phyloP scores from a whole-genome alignment of 768 basidiomycete species.

The Leucogyrophana mollusca region DNA sequence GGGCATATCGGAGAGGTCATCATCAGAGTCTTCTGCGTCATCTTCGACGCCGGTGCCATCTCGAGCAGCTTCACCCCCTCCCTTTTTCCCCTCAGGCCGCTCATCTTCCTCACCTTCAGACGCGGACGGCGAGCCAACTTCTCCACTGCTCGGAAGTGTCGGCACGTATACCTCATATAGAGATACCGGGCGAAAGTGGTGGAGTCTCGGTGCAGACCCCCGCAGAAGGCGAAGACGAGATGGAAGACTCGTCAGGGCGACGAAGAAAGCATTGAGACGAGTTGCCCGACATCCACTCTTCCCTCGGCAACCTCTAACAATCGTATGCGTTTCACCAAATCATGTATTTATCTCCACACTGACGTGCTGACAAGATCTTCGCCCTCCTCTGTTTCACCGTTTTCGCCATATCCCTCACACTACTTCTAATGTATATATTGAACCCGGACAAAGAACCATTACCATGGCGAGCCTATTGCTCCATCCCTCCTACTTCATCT shows the following conservation, averaged over 20 bases:
- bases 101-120: constrained; percentile 59
- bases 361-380: constrained; percentile 49
- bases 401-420: constrained; percentile 81
- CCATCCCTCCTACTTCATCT: constrained; percentile 53
- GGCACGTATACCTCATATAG: constrained; percentile 35
- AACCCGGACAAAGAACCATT: constrained; percentile 95
- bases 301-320: constrained; percentile 77
- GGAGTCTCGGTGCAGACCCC: constrained; percentile 38
- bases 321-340: constrained; percentile 47
- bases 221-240: constrained; percentile 54
- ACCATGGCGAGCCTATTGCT: constrained; percentile 94
- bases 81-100: constrained; percentile 46
- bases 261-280: constrained; percentile 54
- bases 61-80: constrained; percentile 59
- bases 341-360: constrained; percentile 1
- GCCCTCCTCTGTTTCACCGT: constrained; percentile 73
- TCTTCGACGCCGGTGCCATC: constrained; percentile 59
- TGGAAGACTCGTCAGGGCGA: constrained; percentile 42
- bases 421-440: constrained; percentile 86
- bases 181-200: constrained; percentile 56
- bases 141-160: constrained; percentile 39
- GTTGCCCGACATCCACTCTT: constrained; percentile 72
- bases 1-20: constrained; percentile 19
- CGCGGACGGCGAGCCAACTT: constrained; percentile 57
- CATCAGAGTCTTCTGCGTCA: constrained; percentile 25